Evolutionary conservation across 805 yeast species (phyloP), one percentile per base, ranked within the genome.

Genomic region (Barnettozyma populi): DNA sequence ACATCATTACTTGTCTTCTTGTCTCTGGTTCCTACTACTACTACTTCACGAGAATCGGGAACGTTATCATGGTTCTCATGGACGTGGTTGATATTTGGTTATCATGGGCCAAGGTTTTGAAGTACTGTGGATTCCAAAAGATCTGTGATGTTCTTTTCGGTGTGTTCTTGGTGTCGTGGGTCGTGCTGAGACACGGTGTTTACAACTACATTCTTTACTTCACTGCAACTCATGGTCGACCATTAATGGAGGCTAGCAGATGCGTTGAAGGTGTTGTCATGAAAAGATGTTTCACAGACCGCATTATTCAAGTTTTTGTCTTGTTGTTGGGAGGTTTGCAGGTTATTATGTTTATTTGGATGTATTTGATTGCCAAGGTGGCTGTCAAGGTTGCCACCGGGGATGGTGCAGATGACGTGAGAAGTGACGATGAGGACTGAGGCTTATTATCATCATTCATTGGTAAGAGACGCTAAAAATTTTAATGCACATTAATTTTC

Each of bases 31-130:
- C 94, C 1, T 90, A 89, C 64, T 72, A 70, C 59, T 80, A 79
- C 62, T 82, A 85, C 66, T 85, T 82, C 65, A 78, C 83, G 31
- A 75, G 87, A 34, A 76, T 87, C 47, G 97, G 97, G 27, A 87
- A 88, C 65, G 75, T 84, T 25, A 83, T 90, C 40, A 66, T 88
- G 54, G 74, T 82, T 52, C 68, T 87, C 47, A 90, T 90, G 96
- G 97, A 90, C 68, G 70, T 82, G 27, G 94, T 81, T 42, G 97
- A 90, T 63, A 78, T 84, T 38, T 70, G 80, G 50, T 71, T 90
- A 40, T 71, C 90, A 2, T 64, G 73, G 3, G 96, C 96, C 5
- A 90, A 90, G 63, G 70, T 87, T 66, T 71, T 87, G 53, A 86
- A 82, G 62, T 90, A 90, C 63, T 73, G 85, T 50, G 86, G 89